Evolutionary conservation across 169 alveolate species (phyloP), one percentile per base, ranked within the genome.

Genomic region (Amoebophrya sp.): DNA sequence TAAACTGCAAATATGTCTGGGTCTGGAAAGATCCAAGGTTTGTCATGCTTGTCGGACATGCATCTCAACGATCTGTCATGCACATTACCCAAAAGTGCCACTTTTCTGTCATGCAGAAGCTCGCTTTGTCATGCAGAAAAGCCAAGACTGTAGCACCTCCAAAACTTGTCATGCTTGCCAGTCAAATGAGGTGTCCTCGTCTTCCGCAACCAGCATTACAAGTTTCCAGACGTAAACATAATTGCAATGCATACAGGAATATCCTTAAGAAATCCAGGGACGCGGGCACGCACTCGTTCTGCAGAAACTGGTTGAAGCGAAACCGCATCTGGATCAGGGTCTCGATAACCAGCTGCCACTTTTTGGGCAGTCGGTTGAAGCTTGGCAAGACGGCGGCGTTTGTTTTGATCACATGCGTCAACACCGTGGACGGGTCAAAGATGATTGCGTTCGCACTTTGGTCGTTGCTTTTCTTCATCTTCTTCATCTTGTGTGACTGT

Each of bases 281-380:
- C 29, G 91, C 91, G 25, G 91, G 91, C 40, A 89, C n/a, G 55
- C 66, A 40, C 66, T 89, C 91, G 77, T 40, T 40, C 40, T 89
- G 91, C 77, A 89, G 77, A 89, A 89, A 89, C 91, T 89, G 91
- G 40, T 66, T 66, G 38, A 89, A 89, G 83, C 66, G 53, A 77
- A 89, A 89, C 91, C 66, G 77, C 91, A 89, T 66, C n/a, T 38
- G 39, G 0, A 89, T 14, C n/a, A 66, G 29, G 40, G 40, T 29
- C 35, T 89, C 53, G 12, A 89, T 23, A n/a, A 89, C 40, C 40
- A 40, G 39, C 83, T 47, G 91, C 83, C 66, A 89, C 40, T 7
- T 25, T 18, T 40, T 33, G 0, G 91, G 91, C 83, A 89, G 77
- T 66, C 91, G 53, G 23, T 25, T 40, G 40, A n/a, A 89, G n/a